Percentiles rank a stretch among this genome's conserved stretches.
Conservation (phyloP, 2,329 filamentous ascomycete species). For the Sphaerulina populicola region DNA sequence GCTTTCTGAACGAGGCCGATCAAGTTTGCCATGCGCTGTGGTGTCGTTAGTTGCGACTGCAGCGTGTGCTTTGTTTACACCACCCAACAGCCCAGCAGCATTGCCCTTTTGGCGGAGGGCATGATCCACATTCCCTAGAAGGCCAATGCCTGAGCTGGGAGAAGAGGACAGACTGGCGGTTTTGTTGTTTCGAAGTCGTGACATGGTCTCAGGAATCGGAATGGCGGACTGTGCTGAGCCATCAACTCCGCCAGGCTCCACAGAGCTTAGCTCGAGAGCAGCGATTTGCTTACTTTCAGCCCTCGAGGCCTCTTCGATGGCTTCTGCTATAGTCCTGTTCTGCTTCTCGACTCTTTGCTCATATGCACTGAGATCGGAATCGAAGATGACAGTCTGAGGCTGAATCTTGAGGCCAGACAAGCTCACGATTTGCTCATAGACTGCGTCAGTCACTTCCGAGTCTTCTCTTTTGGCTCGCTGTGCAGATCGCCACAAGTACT, state of each 20-base stretch:
- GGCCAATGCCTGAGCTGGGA: slow-evolving; percentile 28
- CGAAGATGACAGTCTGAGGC: slow-evolving; percentile 86
- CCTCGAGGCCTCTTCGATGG: slow-evolving; percentile 65
- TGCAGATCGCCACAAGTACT: slow-evolving; percentile 84
- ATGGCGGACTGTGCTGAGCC: background rate
- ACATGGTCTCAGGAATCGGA: slow-evolving; percentile 8
- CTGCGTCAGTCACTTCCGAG: slow-evolving; percentile 35
- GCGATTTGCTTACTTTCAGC: slow-evolving; percentile 7
- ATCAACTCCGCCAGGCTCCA: slow-evolving; percentile 5
- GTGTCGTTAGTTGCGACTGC: slow-evolving; percentile 57
- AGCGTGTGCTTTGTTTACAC: slow-evolving; percentile 52
- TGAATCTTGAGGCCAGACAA: slow-evolving; percentile 68
- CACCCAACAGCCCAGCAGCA: slow-evolving; percentile 53
- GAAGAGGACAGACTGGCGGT: slow-evolving; percentile 32
- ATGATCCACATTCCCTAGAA: slow-evolving; percentile 31
- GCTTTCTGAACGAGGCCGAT: slow-evolving; percentile 39
- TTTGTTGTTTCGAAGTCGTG: slow-evolving; percentile 18
- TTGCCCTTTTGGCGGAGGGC: slow-evolving; percentile 44
- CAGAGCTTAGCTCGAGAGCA: background rate
- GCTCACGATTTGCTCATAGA: slow-evolving; percentile 61
- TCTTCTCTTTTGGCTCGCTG: slow-evolving; percentile 57
- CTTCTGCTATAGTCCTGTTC: slow-evolving; percentile 68
- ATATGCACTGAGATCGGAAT: slow-evolving; percentile 57
- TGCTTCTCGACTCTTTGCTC: slow-evolving; percentile 31
- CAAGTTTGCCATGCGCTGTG: slow-evolving; percentile 58